Conservation (phyloP, 495 filamentous ascomycete species). For the Lepidopterella palustris region DNA sequence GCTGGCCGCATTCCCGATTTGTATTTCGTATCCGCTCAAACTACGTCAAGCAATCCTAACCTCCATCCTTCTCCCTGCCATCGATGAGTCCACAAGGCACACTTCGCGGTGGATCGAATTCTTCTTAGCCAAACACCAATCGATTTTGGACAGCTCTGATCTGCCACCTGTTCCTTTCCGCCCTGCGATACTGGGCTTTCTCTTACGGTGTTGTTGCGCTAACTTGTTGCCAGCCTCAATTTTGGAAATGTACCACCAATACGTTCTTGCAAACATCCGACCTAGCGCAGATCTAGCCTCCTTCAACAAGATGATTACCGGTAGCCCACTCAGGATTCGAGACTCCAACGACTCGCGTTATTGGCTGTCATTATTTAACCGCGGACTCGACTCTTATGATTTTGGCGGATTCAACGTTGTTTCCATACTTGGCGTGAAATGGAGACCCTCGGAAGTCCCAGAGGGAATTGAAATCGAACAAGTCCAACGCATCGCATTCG, state of each 20-base stretch:
- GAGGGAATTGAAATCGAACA: not conserved
- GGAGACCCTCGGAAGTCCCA: not conserved
- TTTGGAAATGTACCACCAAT: not conserved
- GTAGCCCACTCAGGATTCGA: not conserved
- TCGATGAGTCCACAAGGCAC: constrained; percentile 6
- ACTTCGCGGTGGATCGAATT: constrained; percentile 4
- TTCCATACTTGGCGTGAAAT: not conserved
- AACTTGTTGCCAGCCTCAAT: not conserved
- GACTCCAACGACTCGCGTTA: not conserved
- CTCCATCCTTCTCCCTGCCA: constrained; percentile 17
- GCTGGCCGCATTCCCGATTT: not conserved
- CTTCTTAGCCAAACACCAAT: constrained; percentile 6
- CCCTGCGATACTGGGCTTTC: not conserved
- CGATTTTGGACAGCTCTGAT: not conserved
- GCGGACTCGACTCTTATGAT: not conserved
- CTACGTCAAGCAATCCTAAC: constrained; percentile 2
- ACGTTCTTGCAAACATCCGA: not conserved
- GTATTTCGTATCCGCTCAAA: not conserved
- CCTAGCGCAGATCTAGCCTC: not conserved
- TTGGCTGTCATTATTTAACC: not conserved
- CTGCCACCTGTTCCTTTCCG: not conserved
- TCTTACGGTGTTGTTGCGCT: not conserved
- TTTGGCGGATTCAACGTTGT: not conserved
- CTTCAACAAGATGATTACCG: not conserved
- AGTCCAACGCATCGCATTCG: not conserved